Evolutionary conservation across 495 filamentous ascomycete genomes (phyloP), one percentile per base, ranked within the genome.

Genomic region (Rhizodiscina lignyota): DNA sequence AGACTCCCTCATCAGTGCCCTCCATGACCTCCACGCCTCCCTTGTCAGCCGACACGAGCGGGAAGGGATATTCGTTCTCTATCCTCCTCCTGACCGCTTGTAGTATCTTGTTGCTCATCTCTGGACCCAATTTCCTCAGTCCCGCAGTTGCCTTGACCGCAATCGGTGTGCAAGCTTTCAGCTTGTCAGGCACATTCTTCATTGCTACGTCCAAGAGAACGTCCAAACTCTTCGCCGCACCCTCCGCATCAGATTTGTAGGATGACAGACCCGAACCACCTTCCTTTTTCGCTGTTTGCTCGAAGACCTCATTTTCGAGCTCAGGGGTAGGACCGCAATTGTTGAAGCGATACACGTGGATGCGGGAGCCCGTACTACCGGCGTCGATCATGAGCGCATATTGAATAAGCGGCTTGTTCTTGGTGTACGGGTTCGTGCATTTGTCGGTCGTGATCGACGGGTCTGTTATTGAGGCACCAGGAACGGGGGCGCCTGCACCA

Each of bases 301-400:
- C 72, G 54, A 97, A 97, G 16, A 77, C 65, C 52, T 97, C 89
- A 47, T 73, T 62, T 52, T 97, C 89, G 13, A 97, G 68, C 60
- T 96, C 89, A n/a, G 89, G 89, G 16, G 86, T 85, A 23, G 77
- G 54, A 34, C 85, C 91, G 61, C 89, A 97, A 64, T 96, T 97
- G 64, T 94, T 97, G 71, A 97, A 97, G 40, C 78, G 77, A 63
- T 94, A 97, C 36, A 96, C 86, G 59, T 97, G 89, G 51, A 97
- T 94, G 36, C 89, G 81, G 40, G 89, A 96, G 39, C 89, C 89
- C 27, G 87, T 94, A 60, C 86, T 94, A 37, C 89, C 89, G 24
- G 89, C 89, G 63, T 97, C 89, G 50, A 97, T 83, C 89, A 97
- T 96, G 44, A 93, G 69, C 38, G 83, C 89, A 65, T 94, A 96